phyloP scores from a whole-genome alignment of 192 early-diverging fungal genomes.

The Podila horticola region DNA sequence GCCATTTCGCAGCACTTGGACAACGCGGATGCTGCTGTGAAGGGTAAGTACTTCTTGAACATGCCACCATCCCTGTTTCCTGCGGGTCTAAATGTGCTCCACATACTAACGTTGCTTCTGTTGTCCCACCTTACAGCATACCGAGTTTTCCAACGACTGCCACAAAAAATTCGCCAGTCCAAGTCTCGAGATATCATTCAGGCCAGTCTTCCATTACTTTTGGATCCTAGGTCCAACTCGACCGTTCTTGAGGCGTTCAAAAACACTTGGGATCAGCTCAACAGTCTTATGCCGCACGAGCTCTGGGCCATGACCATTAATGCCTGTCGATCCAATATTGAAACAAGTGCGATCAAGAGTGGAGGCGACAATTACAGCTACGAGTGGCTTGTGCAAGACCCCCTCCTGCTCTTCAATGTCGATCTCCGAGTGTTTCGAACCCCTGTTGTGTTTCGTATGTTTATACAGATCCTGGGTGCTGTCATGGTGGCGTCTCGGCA shows the following conservation, averaged over 20 bases:
- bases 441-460: conserved; percentile 40
- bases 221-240: conserved; percentile 24
- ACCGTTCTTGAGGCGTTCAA: conserved; percentile 44
- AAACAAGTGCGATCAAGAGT: neutral
- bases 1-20: conserved; percentile 17
- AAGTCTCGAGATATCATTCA: conserved; percentile 18
- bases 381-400: conserved; percentile 44
- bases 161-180: conserved; percentile 20
- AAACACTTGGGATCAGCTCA: conserved; percentile 49
- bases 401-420: conserved; percentile 38
- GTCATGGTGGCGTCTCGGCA: conserved; percentile 47
- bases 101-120: neutral
- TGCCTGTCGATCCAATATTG: neutral
- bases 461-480: conserved; percentile 47
- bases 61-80: neutral
- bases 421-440: conserved; percentile 29
- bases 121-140: conserved; percentile 12
- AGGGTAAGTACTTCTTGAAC: conserved; percentile 10
- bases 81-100: neutral
- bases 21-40: conserved; percentile 30
- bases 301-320: conserved; percentile 45
- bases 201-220: conserved; percentile 28
- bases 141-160: conserved; percentile 31
- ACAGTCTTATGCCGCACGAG: conserved; percentile 46
- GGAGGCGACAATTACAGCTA: conserved; percentile 6